These are phyloP conservation scores for Neofusicoccum ribis DNA, from an alignment of 2,329 filamentous ascomycete species.

Conservation along the genomic window DNA sequence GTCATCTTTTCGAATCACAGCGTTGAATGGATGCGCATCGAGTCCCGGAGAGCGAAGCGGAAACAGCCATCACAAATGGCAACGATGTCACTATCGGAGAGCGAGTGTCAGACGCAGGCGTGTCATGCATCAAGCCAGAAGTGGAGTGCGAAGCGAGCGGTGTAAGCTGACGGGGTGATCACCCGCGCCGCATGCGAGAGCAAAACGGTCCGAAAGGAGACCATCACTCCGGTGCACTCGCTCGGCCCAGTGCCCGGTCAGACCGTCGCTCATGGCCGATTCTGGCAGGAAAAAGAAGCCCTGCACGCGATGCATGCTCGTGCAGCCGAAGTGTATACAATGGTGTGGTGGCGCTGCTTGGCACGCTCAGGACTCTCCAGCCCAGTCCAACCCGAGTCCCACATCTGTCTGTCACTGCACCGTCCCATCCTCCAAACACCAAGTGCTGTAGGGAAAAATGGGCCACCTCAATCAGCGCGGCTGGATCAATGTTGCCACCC, in stretches of 20 bases:
- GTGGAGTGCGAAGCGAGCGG: not conserved
- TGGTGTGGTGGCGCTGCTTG: not conserved
- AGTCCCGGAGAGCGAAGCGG: too few relatives aligned
- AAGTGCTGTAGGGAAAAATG: not conserved
- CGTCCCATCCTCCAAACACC: not conserved
- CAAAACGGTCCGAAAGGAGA: not conserved
- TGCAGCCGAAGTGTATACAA: not conserved
- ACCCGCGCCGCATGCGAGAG: not conserved
- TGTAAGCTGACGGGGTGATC: constrained; percentile 6
- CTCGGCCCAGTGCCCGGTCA: not conserved
- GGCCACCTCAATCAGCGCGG: constrained; percentile 2
- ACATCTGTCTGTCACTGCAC: too few relatives aligned
- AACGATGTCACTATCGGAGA: too few relatives aligned
- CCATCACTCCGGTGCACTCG: not conserved
- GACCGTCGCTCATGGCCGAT: not conserved
- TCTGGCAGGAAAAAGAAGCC: too few relatives aligned
- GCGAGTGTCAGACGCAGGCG: too few relatives aligned
- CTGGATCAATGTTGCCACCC: constrained; percentile 3
- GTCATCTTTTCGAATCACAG: too few relatives aligned
- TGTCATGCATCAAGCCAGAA: not conserved
- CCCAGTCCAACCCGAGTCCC: not conserved
- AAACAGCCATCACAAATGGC: too few relatives aligned
- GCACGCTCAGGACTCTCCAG: not conserved
- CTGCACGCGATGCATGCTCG: too few relatives aligned
- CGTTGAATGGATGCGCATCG: too few relatives aligned